A percentile compares a stretch with the other conserved stretches of the same genome.
Evolutionary conservation across 495 filamentous ascomycete genomes (phyloP).

Genomic region (Hypoxylon rickii): DNA sequence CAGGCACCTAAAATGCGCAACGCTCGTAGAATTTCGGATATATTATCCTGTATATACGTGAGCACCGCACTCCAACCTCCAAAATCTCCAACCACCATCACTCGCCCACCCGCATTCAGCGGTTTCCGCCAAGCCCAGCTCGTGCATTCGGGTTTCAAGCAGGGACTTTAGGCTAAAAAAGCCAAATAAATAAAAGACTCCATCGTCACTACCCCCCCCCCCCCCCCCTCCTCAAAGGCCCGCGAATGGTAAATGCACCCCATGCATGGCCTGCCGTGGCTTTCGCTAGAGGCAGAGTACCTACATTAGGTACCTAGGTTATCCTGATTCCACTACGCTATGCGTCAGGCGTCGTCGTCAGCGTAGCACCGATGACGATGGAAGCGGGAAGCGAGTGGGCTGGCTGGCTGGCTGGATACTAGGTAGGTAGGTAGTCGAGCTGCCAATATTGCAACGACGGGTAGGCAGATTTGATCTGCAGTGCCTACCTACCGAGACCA

Average conservation of each 20-base stretch:
- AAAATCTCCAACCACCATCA: too few relatives aligned
- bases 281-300: constrained; percentile 8
- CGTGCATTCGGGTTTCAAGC: too few relatives aligned
- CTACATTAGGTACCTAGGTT: constrained; percentile 25
- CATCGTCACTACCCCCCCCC: too few relatives aligned
- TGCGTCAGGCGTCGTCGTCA: constrained; percentile 25
- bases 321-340: constrained; percentile 13
- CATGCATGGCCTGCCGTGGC: too few relatives aligned
- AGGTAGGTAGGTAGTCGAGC: background rate
- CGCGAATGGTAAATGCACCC: background rate
- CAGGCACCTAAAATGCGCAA: too few relatives aligned
- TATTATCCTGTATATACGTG: background rate
- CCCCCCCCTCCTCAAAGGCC: background rate
- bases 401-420: background rate
- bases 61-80: background rate
- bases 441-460: background rate
- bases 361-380: constrained; percentile 31
- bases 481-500: too few relatives aligned
- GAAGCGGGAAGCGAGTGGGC: background rate
- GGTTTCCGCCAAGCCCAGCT: too few relatives aligned
- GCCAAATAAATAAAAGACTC: too few relatives aligned
- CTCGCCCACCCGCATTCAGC: too few relatives aligned
- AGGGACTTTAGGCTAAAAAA: background rate
- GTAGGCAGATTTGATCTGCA: too few relatives aligned
- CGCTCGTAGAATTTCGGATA: too few relatives aligned